Evolutionary conservation across 2,329 filamentous ascomycete species (phyloP).

Genomic region (Zelopaecilomyces penicillatus): DNA sequence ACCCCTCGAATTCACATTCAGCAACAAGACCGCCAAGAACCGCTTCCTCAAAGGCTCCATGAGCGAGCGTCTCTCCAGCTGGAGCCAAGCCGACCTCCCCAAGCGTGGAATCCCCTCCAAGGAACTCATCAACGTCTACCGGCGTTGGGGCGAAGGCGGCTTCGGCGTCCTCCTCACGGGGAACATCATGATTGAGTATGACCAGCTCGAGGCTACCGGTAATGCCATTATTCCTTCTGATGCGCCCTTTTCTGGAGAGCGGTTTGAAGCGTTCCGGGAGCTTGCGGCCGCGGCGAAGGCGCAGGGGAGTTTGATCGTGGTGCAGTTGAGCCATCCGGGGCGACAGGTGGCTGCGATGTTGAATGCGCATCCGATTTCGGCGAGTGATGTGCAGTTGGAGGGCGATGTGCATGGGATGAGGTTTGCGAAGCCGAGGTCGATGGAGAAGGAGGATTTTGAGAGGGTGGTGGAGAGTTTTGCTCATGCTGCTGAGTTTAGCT

Average conservation of each 20-base stretch:
- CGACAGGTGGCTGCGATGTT: slow-evolving; percentile 10
- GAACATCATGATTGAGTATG: slow-evolving; percentile 56
- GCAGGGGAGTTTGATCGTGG: slow-evolving; percentile 51
- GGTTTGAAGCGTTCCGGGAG: slow-evolving; percentile 54
- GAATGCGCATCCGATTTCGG: slow-evolving; percentile 30
- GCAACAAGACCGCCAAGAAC: slow-evolving; percentile 49
- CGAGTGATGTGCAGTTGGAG: slow-evolving; percentile 29
- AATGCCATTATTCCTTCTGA: slow-evolving; percentile 51
- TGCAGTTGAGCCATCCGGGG: slow-evolving; percentile 55
- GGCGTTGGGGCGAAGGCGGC: slow-evolving; percentile 49
- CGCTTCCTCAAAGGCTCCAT: slow-evolving; percentile 61
- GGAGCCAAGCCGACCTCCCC: slow-evolving; percentile 43
- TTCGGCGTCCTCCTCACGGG: slow-evolving; percentile 52
- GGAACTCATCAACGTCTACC: slow-evolving; percentile 45
- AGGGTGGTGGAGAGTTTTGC: slow-evolving; percentile 52
- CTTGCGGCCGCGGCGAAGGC: slow-evolving; percentile 47
- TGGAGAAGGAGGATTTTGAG: slow-evolving; percentile 46
- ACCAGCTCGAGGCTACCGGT: slow-evolving; percentile 47
- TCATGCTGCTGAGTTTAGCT: slow-evolving; percentile 51
- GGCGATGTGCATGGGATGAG: slow-evolving; percentile 15
- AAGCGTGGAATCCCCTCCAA: slow-evolving; percentile 36
- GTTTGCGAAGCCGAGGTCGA: slow-evolving; percentile 42
- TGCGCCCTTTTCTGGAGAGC: slow-evolving; percentile 41
- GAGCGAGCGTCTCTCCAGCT: slow-evolving; percentile 56
- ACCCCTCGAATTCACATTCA: slow-evolving; percentile 42